Conservation (phyloP, 306 rosid genomes). For the Vigna radiata region DNA sequence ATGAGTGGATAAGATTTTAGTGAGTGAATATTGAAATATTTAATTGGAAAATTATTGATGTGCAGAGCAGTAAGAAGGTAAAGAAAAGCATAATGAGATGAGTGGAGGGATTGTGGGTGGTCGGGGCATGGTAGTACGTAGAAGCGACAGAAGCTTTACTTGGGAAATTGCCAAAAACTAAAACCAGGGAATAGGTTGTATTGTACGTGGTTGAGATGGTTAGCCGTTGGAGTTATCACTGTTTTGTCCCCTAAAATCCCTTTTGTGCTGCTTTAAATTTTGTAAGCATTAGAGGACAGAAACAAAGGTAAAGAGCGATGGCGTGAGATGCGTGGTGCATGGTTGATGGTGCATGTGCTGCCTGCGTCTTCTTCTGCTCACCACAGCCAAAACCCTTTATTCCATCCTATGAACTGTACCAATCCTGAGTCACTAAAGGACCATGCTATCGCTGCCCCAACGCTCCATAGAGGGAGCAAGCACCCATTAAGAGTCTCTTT, state of each 20-base stretch:
- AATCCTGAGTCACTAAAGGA: slow-evolving; percentile 18
- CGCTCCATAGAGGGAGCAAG: slow-evolving; percentile 14
- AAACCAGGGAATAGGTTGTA: slow-evolving; percentile 7
- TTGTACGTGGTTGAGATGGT: slow-evolving; percentile 26
- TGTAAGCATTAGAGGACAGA: slow-evolving; percentile 35
- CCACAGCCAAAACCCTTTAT: slow-evolving; percentile 24
- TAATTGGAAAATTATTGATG: neutral
- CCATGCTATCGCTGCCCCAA: slow-evolving; percentile 12
- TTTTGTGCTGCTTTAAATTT: slow-evolving; percentile 36
- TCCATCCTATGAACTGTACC: slow-evolving; percentile 42
- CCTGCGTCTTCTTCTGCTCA: slow-evolving; percentile 16
- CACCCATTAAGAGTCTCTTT: slow-evolving; percentile 35
- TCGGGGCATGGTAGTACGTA: slow-evolving; percentile 26
- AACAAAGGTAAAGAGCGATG: neutral
- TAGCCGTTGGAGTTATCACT: slow-evolving; percentile 40
- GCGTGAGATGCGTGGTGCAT: neutral
- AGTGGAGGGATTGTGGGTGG: slow-evolving; percentile 22
- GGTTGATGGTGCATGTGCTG: slow-evolving; percentile 19
- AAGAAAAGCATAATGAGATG: neutral
- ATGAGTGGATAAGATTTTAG: no score
- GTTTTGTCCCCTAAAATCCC: slow-evolving; percentile 38
- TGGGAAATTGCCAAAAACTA: slow-evolving; percentile 6
- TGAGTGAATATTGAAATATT: no score
- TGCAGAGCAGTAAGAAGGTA: no score
- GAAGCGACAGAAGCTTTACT: slow-evolving; percentile 23